Evolutionary conservation across 257 asterid species (phyloP), one percentile per base, ranked within the genome.

Genomic region (Ilex aquifolium): DNA sequence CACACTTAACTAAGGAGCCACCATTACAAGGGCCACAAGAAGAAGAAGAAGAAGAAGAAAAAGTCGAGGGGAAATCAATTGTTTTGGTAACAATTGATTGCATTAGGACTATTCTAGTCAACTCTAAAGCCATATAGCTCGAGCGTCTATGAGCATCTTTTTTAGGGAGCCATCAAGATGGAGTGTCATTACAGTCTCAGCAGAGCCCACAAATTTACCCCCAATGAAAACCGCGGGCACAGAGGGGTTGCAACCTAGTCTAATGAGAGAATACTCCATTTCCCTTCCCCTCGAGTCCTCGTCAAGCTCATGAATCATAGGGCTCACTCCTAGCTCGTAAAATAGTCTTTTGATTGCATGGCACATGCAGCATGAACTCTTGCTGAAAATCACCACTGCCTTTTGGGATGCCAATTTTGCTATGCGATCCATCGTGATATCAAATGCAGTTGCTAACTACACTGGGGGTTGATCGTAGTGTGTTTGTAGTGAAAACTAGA

Each of bases 341-440:
- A 86, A 88, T 8, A 88, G 73, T 58, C 88, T 75, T 77, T 84
- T 84, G 65, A 88, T 83, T 17, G 95, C 88, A 66, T 88, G 96
- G 74, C 96, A 88, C 95, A 88, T 85, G 77, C 94, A 88, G 49
- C 95, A 88, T 2, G 94, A 70, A 60, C 88, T 83, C 88, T 85
- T 83, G 72, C 91, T 85, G 73, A 88, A 88, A 27, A 88, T 85
- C 83, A 88, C 92, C 7, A 83, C 90, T 31, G 96, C 95, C 48
- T 69, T 83, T 67, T 83, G 88, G 7, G 95, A 83, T 0, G 82
- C 80, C 59, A 80, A 52, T 55, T 75, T 82, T 4, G 75, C 80
- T 42, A 88, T 61, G 3, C 80, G 74, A 62, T 86, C 95, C 96
- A 83, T 83, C 1, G 27, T 21, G 27, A 21, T 21, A 21, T 21